Conservation (phyloP, 2,329 filamentous ascomycete genomes). For the Aspergillus felis region DNA sequence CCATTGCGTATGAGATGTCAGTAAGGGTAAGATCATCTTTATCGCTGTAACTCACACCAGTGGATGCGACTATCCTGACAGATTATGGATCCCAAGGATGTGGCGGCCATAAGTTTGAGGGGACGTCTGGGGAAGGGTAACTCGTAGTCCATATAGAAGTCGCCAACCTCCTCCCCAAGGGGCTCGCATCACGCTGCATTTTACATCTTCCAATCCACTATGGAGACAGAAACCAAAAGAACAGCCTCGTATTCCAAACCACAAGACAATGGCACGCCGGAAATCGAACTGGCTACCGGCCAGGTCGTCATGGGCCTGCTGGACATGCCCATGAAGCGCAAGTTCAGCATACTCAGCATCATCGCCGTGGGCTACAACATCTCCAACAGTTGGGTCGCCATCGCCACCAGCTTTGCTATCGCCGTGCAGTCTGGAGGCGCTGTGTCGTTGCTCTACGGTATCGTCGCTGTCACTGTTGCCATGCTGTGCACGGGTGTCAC, state of each 20-base stretch:
- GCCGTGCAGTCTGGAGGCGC: conserved; percentile 21
- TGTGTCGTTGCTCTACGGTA: conserved; percentile 19
- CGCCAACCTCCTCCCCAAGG: neutral
- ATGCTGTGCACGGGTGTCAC: conserved; percentile 21
- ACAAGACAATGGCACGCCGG: neutral
- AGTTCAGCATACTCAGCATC: conserved; percentile 21
- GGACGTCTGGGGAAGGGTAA: neutral
- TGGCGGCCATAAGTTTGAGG: neutral
- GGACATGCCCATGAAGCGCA: conserved; percentile 19
- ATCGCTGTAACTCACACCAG: neutral
- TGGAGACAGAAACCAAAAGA: neutral
- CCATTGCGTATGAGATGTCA: neutral
- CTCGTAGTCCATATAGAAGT: neutral
- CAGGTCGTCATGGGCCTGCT: conserved; percentile 16
- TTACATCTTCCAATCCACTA: neutral
- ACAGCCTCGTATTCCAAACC: neutral
- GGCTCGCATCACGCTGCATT: neutral
- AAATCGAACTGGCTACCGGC: conserved; percentile 17
- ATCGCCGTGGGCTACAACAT: conserved; percentile 23
- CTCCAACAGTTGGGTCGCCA: conserved; percentile 23
- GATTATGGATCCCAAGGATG: neutral
- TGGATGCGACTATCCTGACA: neutral
- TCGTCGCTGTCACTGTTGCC: conserved; percentile 16
- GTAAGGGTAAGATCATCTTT: neutral
- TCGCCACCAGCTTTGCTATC: conserved; percentile 22